phyloP scores from a whole-genome alignment of 106 monocot genomes.

The Iris macrosiphon region DNA sequence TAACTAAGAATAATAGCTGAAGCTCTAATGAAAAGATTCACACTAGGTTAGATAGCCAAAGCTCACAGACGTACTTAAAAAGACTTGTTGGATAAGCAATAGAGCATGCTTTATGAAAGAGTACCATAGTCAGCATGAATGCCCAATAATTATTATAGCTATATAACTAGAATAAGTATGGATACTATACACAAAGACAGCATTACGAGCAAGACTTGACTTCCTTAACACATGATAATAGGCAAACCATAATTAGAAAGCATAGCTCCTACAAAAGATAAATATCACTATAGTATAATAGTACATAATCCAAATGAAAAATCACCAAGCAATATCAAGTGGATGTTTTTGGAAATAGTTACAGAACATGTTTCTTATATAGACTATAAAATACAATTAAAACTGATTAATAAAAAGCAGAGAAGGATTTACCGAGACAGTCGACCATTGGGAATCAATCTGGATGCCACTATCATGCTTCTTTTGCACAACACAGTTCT shows the following conservation, averaged over 20 bases:
- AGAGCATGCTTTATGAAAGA: neutral
- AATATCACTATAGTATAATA: neutral
- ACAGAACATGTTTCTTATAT: too few species aligned
- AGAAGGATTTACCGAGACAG: neutral
- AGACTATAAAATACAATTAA: neutral
- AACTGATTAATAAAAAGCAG: neutral
- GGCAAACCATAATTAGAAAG: neutral
- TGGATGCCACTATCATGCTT: neutral
- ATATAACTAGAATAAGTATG: neutral
- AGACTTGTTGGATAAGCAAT: too few species aligned
- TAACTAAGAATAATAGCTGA: neutral
- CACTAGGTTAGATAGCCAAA: neutral
- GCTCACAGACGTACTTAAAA: neutral
- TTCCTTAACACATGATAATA: too few species aligned
- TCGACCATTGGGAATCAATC: too few species aligned
- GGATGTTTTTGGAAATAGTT: neutral
- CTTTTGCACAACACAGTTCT: constrained; percentile 5
- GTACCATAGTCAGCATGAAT: neutral
- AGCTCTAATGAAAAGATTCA: neutral
- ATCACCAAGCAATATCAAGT: neutral
- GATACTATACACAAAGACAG: neutral
- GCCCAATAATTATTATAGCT: neutral
- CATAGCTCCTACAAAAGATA: too few species aligned
- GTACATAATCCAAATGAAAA: neutral
- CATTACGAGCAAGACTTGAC: too few species aligned